phyloP scores from a whole-genome alignment of 768 basidiomycete genomes.

The Trametes punicea region DNA sequence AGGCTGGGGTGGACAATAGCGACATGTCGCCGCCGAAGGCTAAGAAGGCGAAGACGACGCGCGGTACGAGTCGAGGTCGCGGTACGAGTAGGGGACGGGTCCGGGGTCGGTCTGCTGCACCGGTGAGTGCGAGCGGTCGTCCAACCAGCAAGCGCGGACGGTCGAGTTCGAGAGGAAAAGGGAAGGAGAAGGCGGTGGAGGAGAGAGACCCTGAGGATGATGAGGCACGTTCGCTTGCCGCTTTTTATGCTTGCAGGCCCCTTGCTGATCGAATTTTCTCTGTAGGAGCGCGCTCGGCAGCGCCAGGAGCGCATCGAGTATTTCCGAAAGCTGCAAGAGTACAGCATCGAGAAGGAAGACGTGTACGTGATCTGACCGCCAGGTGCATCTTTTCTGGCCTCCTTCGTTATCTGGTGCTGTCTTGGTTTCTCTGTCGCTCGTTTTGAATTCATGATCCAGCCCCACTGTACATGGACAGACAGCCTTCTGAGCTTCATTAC shows the following conservation, averaged over 20 bases:
- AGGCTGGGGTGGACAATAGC: background rate
- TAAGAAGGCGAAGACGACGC: background rate
- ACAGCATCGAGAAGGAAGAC: conserved; percentile 29
- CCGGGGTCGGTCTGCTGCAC: background rate
- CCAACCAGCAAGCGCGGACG: conserved; percentile 15
- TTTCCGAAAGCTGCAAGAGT: conserved; percentile 26
- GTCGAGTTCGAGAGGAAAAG: conserved; percentile 14
- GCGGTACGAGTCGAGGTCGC: conserved; percentile 5
- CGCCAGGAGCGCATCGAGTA: conserved; percentile 27
- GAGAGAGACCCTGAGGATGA: conserved; percentile 23
- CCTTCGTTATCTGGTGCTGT: no score
- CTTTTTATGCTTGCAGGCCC: background rate
- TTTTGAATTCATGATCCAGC: no score
- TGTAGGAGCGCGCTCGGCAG: conserved; percentile 23
- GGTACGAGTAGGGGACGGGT: conserved; percentile 1
- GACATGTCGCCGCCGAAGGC: conserved; percentile 16
- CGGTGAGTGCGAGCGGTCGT: background rate
- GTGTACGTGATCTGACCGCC: conserved; percentile 47
- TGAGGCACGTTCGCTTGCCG: conserved; percentile 8
- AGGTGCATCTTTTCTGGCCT: no score
- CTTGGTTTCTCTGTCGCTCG: no score
- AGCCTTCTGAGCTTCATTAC: no score
- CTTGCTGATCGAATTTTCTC: background rate
- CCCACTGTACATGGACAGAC: no score
- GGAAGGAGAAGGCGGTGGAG: conserved; percentile 10